Base-by-base conservation (phyloP, 306 rosid species). In the Phaseolus lunatus region DNA sequence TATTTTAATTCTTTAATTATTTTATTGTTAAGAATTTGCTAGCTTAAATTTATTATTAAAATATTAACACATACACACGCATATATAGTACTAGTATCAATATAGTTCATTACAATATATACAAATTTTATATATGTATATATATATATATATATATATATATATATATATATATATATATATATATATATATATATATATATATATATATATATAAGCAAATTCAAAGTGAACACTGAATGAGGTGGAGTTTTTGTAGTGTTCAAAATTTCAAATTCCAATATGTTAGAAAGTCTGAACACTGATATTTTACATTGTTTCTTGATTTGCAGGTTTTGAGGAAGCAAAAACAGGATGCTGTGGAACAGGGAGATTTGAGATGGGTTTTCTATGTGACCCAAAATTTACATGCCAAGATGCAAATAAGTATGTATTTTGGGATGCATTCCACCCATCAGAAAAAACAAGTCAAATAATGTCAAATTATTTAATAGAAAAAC, bases 381-480 rank as follows among this genome's bases (percentile, higher is more conserved):
- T 76, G 72, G 75, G 85, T 9, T 53, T 47, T n/a, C 3, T 84
- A 3, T 88, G 90, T 24, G 72, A 78, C n/a, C 76, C 81, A 22
- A 35, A 82, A 11, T 70, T 73, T 22, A 82, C 87, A 5, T 84
- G 92, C 84, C 33, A 23, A 43, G 81, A 84, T 58, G 85, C 84
- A 31, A 67, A 77, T 49, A 80, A 75, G 29, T 88, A 86, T 70
- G 81, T 84, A 15, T 88, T 86, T 78, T 88, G 90, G 92, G 92
- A 88, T 62, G 82, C 92, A 7, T 74, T 84, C 47, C 92, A 88
- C 81, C 92, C 88, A 22, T 48, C 89, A 0, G 66, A 79, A 56
- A 82, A 78, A 69, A 85, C 90, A 50, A 80, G 81, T 77, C 66
- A 26, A 8, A 56, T 84, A 8, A 26, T 84, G 52, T 49, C 84